Base-by-base conservation (phyloP, 2,329 filamentous ascomycete species). In the Fusarium sp. region DNA sequence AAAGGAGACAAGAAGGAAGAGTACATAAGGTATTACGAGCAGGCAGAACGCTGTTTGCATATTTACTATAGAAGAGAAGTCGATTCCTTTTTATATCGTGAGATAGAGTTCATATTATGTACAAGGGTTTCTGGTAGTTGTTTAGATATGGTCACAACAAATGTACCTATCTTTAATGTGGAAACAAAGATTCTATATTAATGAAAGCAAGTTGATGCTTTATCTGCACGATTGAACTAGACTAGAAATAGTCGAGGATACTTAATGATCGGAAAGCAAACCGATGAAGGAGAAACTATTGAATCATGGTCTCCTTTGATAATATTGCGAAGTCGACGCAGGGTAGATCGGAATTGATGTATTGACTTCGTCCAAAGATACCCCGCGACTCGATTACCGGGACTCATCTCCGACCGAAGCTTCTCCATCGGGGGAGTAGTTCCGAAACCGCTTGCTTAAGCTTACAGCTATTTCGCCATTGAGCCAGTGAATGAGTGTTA, bases 391-490 rank as follows among this genome's bases (percentile, higher is more conserved):
- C 46, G n/a, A 30, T 23, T 35, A 35, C 49, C 67, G 75, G 73
- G 71, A 47, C 52, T 68, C 42, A 71, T 66, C 65, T 78, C 75
- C 75, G 75, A 77, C 75, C 74, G 74, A 77, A 77, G 69, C 74
- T 72, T 69, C 67, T 64, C 70, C 67, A 72, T 76, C 75, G 74
- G 75, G 33, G 38, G n/a, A 49, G 28, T 23, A 49, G 46, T 62
- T 77, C 75, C 75, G 75, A 77, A 62, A 49, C 67, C 68, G 67
- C 64, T 49, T 43, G 49, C 32, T 52, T 44, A 57, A 60, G 71
- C 46, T 46, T 40, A 53, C 21, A 38, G 56, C 54, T 52, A 53
- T 58, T 67, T 50, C 50, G 52, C 40, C 65, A 65, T 35, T 28
- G 25, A 52, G 28, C 46, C 38, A 52, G 40, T 40, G 19, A 35